Conservation (phyloP, 2,329 filamentous ascomycete species). For the Botrytis cinerea region DNA sequence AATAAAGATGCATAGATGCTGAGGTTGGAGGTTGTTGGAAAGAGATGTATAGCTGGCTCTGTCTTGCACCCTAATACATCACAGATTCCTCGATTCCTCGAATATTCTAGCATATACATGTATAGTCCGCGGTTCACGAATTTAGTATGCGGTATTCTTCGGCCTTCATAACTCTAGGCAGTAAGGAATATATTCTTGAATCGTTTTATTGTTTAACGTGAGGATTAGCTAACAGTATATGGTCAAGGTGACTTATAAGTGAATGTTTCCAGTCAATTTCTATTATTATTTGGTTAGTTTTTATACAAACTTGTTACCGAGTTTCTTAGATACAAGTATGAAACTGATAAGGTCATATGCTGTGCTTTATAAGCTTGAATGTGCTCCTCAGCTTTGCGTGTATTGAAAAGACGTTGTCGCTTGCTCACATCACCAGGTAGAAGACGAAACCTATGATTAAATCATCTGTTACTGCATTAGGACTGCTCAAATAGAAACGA, state of each 20-base stretch:
- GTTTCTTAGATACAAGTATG: not conserved
- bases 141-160: not conserved
- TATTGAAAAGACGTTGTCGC: not conserved
- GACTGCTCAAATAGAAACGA: not conserved
- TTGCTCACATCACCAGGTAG: not conserved
- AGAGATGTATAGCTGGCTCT: not conserved
- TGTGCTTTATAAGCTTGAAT: not conserved
- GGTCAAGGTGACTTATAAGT: not conserved
- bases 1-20: fast-evolving
- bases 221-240: not conserved
- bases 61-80: not conserved
- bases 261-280: not conserved
- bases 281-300: not conserved
- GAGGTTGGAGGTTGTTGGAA: fast-evolving
- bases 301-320: not conserved
- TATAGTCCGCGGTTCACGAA: not conserved
- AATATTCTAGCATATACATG: not conserved
- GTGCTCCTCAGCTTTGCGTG: fast-evolving
- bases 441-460: not conserved
- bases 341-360: not conserved
- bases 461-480: not conserved
- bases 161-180: not conserved
- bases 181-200: not conserved
- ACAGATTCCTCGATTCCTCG: not conserved
- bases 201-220: fast-evolving